Percentiles rank a stretch among this genome's conserved stretches.
These are phyloP conservation scores for Bipolaris bicolor DNA, from an alignment of 2,329 filamentous ascomycete genomes.

Conservation along the genomic window DNA sequence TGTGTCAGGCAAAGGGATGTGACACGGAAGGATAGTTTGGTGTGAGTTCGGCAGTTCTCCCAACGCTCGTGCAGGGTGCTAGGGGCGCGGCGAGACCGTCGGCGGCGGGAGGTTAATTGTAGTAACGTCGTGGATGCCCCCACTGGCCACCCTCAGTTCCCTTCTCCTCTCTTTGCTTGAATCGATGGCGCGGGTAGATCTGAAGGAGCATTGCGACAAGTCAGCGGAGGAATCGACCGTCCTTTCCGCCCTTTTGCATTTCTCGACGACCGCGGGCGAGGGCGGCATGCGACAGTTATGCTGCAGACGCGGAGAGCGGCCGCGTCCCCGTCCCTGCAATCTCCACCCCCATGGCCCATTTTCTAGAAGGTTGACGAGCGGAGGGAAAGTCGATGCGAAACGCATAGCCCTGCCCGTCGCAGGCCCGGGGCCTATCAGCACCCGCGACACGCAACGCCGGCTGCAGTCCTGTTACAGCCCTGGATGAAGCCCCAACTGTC, in stretches of 20 bases:
- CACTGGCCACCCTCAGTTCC: not conserved
- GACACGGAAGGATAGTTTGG: conserved; percentile 4
- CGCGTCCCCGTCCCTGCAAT: conserved; percentile 13
- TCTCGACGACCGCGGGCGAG: conserved; percentile 12
- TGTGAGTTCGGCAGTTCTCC: conserved; percentile 9
- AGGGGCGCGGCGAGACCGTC: not conserved
- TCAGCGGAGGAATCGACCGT: conserved; percentile 12
- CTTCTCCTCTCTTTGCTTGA: not conserved
- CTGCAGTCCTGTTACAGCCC: conserved; percentile 32
- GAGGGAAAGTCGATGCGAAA: conserved; percentile 32
- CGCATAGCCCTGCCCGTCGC: conserved; percentile 24
- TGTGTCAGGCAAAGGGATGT: conserved; percentile 7
- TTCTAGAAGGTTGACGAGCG: conserved; percentile 18
- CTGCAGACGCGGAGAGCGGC: conserved; percentile 30
- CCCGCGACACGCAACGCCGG: conserved; percentile 16
- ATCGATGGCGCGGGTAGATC: not conserved
- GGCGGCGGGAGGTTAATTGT: not conserved
- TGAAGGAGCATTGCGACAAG: conserved; percentile 6
- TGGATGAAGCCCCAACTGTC: conserved; percentile 37
- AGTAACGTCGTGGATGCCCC: not conserved
- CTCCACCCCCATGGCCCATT: conserved; percentile 14
- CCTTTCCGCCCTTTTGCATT: conserved; percentile 14
- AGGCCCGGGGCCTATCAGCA: conserved; percentile 26
- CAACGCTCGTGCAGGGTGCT: not conserved
- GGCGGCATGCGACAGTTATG: conserved; percentile 20